Conservation (phyloP, 2,329 filamentous ascomycete genomes). For the Ophiostoma sp. region DNA sequence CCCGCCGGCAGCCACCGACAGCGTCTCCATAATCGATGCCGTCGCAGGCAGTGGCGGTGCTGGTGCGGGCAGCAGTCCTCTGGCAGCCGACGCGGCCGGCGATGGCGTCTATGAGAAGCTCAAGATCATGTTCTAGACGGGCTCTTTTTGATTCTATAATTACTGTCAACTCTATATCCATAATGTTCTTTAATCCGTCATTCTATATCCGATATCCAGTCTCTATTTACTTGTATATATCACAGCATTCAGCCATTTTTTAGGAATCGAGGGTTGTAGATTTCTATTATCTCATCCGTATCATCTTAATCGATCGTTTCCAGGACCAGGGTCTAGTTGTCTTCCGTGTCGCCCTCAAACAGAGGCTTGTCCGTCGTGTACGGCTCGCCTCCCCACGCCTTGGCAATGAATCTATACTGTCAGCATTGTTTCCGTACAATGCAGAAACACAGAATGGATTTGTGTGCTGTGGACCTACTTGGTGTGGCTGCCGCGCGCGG, state of each 20-base stretch:
- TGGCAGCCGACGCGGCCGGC: not conserved
- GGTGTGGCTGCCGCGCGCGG: conserved; percentile 60
- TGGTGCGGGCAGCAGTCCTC: not conserved
- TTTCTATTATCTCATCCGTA: not conserved
- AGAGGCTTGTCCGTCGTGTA: conserved; percentile 25
- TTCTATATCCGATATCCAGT: not conserved
- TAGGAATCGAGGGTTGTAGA: not conserved
- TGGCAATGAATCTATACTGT: conserved; percentile 29
- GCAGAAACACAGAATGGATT: not conserved
- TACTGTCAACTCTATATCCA: not conserved
- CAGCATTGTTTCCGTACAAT: not conserved
- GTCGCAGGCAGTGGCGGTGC: not conserved
- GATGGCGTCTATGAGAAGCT: conserved; percentile 13
- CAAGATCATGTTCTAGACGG: conserved; percentile 11
- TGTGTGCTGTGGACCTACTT: conserved; percentile 44
- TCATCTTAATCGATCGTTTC: not conserved
- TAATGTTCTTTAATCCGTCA: not conserved
- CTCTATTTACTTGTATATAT: not conserved
- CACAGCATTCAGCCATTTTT: not conserved
- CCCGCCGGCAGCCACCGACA: conserved; percentile 11
- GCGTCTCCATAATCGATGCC: not conserved
- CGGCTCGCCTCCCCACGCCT: conserved; percentile 29
- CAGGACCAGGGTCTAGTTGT: not conserved
- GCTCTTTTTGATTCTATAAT: not conserved
- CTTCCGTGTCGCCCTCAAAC: conserved; percentile 28